A percentile compares a stretch with the other conserved stretches of the same genome.
These are phyloP conservation scores for Fraxinus quadrangulata DNA, from an alignment of 257 asterid species.

Conservation along the genomic window DNA sequence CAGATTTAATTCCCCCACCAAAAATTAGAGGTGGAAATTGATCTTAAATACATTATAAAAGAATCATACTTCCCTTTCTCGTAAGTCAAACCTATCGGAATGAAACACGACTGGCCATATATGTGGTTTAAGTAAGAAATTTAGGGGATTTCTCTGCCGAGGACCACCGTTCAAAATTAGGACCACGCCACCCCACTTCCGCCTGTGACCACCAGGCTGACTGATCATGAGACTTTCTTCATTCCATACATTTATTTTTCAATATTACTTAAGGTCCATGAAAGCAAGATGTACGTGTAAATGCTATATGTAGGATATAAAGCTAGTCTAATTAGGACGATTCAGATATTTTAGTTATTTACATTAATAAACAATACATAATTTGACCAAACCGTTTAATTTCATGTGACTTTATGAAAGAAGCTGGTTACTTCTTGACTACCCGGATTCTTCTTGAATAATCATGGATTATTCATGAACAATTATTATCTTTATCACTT, in stretches of 20 bases:
- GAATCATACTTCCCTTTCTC: too few species aligned
- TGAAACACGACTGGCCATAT: too few species aligned
- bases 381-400: neutral
- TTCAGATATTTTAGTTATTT: neutral
- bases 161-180: conserved; percentile 26
- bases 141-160: conserved; percentile 14
- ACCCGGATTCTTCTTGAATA: conserved; percentile 22
- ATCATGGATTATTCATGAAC: conserved; percentile 37
- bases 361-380: neutral
- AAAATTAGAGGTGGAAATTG: too few species aligned
- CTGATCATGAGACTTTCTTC: conserved; percentile 11
- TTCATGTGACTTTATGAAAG: neutral
- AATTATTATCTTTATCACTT: conserved; percentile 3
- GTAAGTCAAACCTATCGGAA: too few species aligned
- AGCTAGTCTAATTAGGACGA: neutral
- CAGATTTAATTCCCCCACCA: too few species aligned
- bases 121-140: neutral
- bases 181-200: conserved; percentile 30
- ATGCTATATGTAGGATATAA: neutral
- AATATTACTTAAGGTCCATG: neutral
- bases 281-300: conserved; percentile 1
- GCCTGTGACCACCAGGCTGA: conserved; percentile 7
- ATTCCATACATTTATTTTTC: neutral
- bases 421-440: neutral
- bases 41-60: too few species aligned